Base-by-base conservation (phyloP, 345 rosid genomes). In the Salix caprea region DNA sequence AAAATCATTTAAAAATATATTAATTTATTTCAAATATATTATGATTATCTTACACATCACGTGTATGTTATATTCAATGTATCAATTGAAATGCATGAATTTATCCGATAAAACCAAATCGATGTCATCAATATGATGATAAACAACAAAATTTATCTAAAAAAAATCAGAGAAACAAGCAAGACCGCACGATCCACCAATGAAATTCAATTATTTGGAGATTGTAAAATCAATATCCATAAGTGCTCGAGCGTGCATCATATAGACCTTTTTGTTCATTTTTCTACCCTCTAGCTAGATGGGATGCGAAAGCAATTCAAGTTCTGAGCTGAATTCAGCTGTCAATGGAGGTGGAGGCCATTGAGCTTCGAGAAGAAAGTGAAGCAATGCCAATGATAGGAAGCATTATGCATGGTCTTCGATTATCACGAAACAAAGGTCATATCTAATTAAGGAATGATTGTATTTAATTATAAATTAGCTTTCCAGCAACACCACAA, bases 341-440 rank as follows among this genome's bases (percentile, higher is more conserved):
- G 84, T 83, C 84, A 74, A 48, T 81, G 84, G 14, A 81, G 46
- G 76, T 78, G 83, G 76, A 68, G 75, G 76, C 72, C 67, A 66
- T 76, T 77, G 16, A 52, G 11, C 67, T 66, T 61, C 52, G 23
- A 67, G 70, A 70, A 81, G 54, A 42, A 48, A 66, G 72, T 36
- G 24, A 66, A 70, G 32, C 64, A 40, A 62, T 7, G 65, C 69
- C 76, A 76, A 84, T 77, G 28, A 72, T 72, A 62, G 37, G 58
- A 34, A 42, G 52, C 74, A 67, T 72, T 34, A 2, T 6, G n/a
- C 16, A 62, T 78, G 37, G 9, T 67, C 30, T 68, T 65, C 75
- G 8, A 67, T 62, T 19, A 21, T 71, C 42, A 65, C 4, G 4
- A 64, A 69, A 18, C 73, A 70, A 50, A 67, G 79, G 26, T 77